These are phyloP conservation scores for Umbelopsis ramanniana DNA, from an alignment of 192 early-diverging fungal genomes.

Conservation along the genomic window DNA sequence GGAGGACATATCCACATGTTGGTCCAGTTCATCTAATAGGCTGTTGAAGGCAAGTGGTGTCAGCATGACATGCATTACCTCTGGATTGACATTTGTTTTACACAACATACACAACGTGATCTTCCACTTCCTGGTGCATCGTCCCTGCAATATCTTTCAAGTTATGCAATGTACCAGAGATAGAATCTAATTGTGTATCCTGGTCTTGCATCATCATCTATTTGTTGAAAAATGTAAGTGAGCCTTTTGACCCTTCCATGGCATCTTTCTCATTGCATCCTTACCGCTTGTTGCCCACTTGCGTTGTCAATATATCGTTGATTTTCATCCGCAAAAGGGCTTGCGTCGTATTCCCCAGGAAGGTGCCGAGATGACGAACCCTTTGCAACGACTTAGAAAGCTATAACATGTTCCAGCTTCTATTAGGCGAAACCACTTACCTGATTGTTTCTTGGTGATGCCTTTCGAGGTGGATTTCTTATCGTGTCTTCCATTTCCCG, in stretches of 20 bases:
- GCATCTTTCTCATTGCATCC: background rate
- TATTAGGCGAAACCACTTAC: background rate
- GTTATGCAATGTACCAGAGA: slow-evolving; percentile 57
- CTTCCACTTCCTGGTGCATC: slow-evolving; percentile 58
- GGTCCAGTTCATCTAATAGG: slow-evolving; percentile 58
- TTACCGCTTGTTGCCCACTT: slow-evolving; percentile 41
- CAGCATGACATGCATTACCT: background rate
- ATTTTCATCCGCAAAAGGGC: slow-evolving; percentile 34
- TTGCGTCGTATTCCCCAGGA: slow-evolving; percentile 12
- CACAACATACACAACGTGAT: slow-evolving; percentile 53
- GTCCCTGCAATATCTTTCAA: slow-evolving; percentile 63
- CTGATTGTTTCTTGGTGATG: slow-evolving; percentile 16
- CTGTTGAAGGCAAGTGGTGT: slow-evolving; percentile 23
- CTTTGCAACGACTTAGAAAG: background rate
- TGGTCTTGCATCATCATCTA: slow-evolving; percentile 63
- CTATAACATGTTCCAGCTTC: no score
- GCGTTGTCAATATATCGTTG: slow-evolving; percentile 40
- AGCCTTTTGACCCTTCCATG: background rate
- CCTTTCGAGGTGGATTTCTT: slow-evolving; percentile 35
- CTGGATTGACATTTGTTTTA: background rate
- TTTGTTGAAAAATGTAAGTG: background rate
- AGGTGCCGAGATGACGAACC: background rate
- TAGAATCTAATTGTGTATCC: slow-evolving; percentile 59
- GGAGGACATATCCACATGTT: slow-evolving; percentile 53
- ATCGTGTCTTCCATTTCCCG: slow-evolving; percentile 33